Conservation (phyloP, 2,329 filamentous ascomycete genomes). For the Trichoderma lentiforme region DNA sequence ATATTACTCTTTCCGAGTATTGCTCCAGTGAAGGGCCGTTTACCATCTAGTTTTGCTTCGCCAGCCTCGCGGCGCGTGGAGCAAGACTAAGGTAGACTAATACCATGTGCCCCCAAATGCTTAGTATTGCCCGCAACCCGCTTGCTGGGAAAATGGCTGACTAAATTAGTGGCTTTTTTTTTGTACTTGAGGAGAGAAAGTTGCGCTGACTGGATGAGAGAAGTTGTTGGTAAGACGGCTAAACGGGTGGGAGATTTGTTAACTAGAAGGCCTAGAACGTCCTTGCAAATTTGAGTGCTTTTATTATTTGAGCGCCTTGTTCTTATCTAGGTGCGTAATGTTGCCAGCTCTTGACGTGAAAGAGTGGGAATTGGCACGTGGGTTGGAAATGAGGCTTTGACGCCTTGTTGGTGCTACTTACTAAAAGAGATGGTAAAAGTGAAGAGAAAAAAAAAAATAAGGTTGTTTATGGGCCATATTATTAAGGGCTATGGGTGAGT, state of each 20-base stretch:
- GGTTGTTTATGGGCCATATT: neutral
- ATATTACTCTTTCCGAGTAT: neutral
- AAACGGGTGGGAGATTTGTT: neutral
- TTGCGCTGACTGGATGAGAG: neutral
- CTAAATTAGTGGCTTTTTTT: neutral
- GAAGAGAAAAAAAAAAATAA: neutral
- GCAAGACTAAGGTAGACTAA: neutral
- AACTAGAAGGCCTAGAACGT: neutral
- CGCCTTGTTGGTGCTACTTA: neutral
- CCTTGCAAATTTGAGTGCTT: neutral
- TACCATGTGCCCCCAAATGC: neutral
- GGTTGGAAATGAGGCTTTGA: neutral
- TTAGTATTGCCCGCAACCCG: neutral
- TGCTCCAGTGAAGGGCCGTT: neutral
- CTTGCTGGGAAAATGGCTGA: neutral
- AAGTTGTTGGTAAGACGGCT: neutral
- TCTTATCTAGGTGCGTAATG: neutral
- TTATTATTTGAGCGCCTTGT: neutral
- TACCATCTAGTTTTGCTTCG: neutral
- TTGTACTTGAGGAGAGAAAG: neutral
- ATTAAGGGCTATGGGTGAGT: neutral
- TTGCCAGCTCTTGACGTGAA: fast-evolving
- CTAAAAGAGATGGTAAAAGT: neutral
- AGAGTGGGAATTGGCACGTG: neutral
- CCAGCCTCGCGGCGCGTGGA: neutral